Evolutionary conservation across 2,329 filamentous ascomycete genomes (phyloP).

Genomic region (Cadophora sp.): DNA sequence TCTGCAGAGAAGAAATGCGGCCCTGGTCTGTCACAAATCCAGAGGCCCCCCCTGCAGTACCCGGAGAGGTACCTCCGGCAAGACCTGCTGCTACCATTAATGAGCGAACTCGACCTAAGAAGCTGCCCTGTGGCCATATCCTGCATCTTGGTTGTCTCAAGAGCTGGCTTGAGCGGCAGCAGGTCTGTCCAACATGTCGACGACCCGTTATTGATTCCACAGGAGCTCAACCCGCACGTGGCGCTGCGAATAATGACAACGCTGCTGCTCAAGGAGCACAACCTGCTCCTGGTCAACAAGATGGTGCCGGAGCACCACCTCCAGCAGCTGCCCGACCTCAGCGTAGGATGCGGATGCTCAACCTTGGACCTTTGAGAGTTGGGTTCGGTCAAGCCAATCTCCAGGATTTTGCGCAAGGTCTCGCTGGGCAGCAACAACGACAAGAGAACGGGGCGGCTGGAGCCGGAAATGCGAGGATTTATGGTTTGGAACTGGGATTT

Average conservation of each 20-base stretch:
- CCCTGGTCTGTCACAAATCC: constrained; percentile 67
- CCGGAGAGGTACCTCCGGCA: constrained; percentile 44
- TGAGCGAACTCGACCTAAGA: constrained; percentile 89
- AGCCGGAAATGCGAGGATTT: constrained; percentile 40
- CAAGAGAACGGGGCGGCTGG: constrained; percentile 43
- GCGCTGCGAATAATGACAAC: constrained; percentile 36
- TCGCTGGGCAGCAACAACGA: constrained; percentile 55
- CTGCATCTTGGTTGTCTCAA: constrained; percentile 93
- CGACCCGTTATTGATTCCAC: constrained; percentile 71
- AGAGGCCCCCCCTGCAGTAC: constrained; percentile 47
- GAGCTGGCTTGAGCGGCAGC: constrained; percentile 96
- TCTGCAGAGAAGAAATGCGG: constrained; percentile 95
- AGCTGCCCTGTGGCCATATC: constrained; percentile 94
- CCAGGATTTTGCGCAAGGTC: constrained; percentile 69
- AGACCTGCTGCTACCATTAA: constrained; percentile 59
- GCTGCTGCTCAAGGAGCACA: constrained; percentile 39
- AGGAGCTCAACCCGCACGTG: constrained; percentile 43
- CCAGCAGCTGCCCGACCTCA: constrained; percentile 44
- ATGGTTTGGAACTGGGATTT: constrained; percentile 45
- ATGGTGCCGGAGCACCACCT: constrained; percentile 45
- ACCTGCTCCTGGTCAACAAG: constrained; percentile 46
- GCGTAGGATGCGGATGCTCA: constrained; percentile 65
- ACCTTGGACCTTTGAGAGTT: constrained; percentile 76
- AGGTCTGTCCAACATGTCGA: constrained; percentile 95
- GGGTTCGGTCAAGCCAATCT: constrained; percentile 73